phyloP scores from a whole-genome alignment of 2,329 filamentous ascomycete species.

The Aspergillus spinulosporus region DNA sequence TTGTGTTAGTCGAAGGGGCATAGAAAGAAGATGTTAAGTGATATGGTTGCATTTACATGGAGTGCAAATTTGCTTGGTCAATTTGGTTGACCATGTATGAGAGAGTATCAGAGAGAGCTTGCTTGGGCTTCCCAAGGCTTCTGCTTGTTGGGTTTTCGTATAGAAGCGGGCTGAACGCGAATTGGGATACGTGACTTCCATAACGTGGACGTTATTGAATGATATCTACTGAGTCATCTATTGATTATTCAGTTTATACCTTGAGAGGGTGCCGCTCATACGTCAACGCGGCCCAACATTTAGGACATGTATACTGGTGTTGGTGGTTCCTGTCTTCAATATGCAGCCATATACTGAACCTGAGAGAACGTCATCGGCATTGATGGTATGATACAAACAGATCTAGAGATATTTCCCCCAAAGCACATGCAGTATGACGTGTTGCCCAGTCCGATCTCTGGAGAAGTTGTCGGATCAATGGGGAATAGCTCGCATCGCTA shows the following conservation, averaged over 20 bases:
- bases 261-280: background rate
- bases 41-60: slow-evolving; percentile 8
- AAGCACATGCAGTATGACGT: slow-evolving; percentile 17
- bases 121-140: background rate
- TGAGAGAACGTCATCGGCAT: slow-evolving; percentile 5
- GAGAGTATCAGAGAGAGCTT: background rate
- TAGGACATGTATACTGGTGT: background rate
- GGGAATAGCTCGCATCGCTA: background rate
- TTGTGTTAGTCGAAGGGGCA: slow-evolving; percentile 64
- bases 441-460: background rate
- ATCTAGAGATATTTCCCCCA: slow-evolving; percentile 23
- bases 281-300: background rate
- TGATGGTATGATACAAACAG: slow-evolving; percentile 26
- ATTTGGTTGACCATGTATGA: slow-evolving; percentile 2
- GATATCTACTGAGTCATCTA: background rate
- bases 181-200: background rate
- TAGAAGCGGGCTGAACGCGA: background rate
- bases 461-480: background rate
- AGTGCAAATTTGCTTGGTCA: background rate
- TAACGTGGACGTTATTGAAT: slow-evolving; percentile 1
- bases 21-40: slow-evolving; percentile 43
- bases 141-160: background rate
- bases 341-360: background rate
- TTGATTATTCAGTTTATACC: background rate
- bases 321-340: background rate